phyloP scores from a whole-genome alignment of 371 early-diverging fungal genomes.

The Rhizomucor pusillus region DNA sequence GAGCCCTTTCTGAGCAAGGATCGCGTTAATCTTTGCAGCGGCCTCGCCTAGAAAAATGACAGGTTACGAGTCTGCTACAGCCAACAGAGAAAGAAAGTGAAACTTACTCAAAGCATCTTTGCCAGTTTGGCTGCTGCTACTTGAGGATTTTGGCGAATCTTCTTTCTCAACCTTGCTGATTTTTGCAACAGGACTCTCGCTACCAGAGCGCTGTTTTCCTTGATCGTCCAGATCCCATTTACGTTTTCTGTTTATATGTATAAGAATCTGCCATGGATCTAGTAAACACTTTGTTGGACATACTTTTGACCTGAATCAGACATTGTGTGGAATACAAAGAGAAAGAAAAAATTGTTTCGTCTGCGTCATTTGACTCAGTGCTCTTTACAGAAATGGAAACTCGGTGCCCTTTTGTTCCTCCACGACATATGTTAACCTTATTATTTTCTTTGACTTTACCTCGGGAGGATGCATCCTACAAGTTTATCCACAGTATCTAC shows the following conservation, averaged over 20 bases:
- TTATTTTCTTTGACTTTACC: not conserved
- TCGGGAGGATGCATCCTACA: too few relatives aligned
- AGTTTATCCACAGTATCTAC: too few relatives aligned
- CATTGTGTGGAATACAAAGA: not conserved
- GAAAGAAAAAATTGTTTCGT: constrained; percentile 14
- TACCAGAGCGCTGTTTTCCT: constrained; percentile 16
- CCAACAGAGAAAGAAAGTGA: constrained; percentile 10
- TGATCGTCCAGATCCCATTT: constrained; percentile 49
- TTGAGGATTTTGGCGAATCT: constrained; percentile 4
- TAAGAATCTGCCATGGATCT: too few relatives aligned
- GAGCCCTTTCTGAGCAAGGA: constrained; percentile 57
- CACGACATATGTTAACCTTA: not conserved
- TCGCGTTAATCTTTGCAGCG: constrained; percentile 41
- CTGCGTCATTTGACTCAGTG: constrained; percentile 53
- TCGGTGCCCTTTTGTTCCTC: not conserved
- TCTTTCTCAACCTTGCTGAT: constrained; percentile 20
- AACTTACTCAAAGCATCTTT: constrained; percentile 19
- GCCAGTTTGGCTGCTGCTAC: constrained; percentile 22
- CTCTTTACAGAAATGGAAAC: constrained; percentile 47
- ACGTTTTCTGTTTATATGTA: constrained; percentile 28
- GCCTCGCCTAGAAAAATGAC: constrained; percentile 4
- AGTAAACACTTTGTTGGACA: too few relatives aligned
- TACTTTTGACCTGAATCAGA: too few relatives aligned
- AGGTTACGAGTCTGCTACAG: constrained; percentile 31
- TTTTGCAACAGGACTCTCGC: constrained; percentile 19